Evolutionary conservation across 345 rosid genomes (phyloP).

Genomic region (Punica granatum): DNA sequence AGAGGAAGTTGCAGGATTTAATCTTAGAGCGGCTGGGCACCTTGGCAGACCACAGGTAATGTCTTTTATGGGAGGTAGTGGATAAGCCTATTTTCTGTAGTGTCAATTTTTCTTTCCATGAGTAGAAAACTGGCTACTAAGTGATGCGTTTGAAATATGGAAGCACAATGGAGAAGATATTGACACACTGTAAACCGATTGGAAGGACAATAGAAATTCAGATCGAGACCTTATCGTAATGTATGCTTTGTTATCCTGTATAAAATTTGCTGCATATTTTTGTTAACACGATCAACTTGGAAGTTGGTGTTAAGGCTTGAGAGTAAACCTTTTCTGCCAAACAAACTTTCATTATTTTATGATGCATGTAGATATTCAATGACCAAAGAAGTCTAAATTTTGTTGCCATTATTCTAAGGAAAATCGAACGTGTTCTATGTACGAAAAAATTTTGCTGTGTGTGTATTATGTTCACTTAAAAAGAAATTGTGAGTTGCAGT

Average conservation of each 20-base stretch:
- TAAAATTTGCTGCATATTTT: too few species aligned
- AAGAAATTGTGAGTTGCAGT: background rate
- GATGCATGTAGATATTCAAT: background rate
- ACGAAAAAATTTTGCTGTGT: background rate
- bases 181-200: background rate
- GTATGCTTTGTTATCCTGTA: background rate
- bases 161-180: background rate
- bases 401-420: background rate
- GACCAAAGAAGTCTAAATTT: background rate
- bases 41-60: conserved; percentile 67
- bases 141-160: background rate
- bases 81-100: background rate
- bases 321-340: background rate
- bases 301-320: background rate
- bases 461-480: background rate
- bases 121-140: background rate
- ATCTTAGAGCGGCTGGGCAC: conserved; percentile 42
- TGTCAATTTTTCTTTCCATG: background rate
- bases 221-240: background rate
- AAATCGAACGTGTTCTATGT: background rate
- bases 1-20: conserved; percentile 46
- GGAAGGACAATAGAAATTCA: background rate
- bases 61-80: background rate
- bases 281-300: background rate
- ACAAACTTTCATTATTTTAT: background rate